These are phyloP conservation scores for Mucor circinelloides DNA, from an alignment of 371 early-diverging fungal genomes.

Conservation along the genomic window DNA sequence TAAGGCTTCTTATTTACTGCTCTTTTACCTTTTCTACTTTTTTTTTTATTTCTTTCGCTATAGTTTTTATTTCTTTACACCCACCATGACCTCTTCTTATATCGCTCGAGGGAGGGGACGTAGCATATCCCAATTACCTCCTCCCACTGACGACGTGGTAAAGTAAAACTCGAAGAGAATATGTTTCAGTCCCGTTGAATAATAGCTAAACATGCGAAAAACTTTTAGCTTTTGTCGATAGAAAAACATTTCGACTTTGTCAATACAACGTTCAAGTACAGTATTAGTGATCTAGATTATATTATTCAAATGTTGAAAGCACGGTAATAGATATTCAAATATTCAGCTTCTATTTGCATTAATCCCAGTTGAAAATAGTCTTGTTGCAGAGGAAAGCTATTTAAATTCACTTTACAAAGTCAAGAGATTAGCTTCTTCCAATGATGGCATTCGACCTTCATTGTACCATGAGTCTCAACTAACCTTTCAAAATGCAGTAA, in stretches of 20 bases:
- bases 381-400: slow-evolving; percentile 48
- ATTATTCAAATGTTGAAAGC: slow-evolving; percentile 37
- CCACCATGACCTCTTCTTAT: slow-evolving; percentile 12
- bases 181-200: background rate
- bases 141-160: slow-evolving; percentile 17
- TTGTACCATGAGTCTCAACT: background rate
- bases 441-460: slow-evolving; percentile 21
- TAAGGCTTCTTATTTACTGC: background rate
- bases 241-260: slow-evolving; percentile 44
- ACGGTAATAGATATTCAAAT: slow-evolving; percentile 27
- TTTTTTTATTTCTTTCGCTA: background rate
- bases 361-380: background rate
- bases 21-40: background rate
- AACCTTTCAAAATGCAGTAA: slow-evolving; percentile 34
- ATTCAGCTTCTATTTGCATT: background rate
- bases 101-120: slow-evolving; percentile 15
- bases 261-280: slow-evolving; percentile 44
- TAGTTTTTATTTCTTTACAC: background rate
- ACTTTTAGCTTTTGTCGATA: slow-evolving; percentile 14
- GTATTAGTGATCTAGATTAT: slow-evolving; percentile 41
- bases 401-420: slow-evolving; percentile 32
- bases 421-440: slow-evolving; percentile 17
- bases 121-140: slow-evolving; percentile 11
- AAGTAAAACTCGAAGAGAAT: background rate
- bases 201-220: background rate